A percentile compares a stretch with the other conserved stretches of the same genome.
Conservation (phyloP, 1,284 basidiomycete genomes). For the Melampsora occidentalis region DNA sequence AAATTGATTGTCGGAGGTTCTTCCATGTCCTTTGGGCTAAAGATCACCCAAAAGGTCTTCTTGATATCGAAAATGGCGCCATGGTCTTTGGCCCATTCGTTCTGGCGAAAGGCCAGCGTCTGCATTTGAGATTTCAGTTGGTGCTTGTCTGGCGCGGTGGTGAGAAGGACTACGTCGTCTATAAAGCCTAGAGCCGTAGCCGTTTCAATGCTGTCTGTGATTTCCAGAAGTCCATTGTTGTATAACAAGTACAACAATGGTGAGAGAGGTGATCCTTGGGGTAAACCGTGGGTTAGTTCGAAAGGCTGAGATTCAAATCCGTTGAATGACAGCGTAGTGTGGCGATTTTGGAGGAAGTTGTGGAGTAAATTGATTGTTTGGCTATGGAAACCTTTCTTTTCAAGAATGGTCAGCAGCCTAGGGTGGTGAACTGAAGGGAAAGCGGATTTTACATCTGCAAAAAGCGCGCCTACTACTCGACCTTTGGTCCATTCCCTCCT, state of each 20-base stretch:
- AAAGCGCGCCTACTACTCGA: not conserved
- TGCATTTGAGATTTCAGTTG: not conserved
- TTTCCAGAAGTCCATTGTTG: not conserved
- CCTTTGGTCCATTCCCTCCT: not conserved
- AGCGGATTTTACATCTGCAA: not conserved
- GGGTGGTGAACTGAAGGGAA: not conserved
- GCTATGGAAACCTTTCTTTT: not conserved
- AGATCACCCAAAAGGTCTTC: not conserved
- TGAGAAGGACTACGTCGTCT: slow-evolving; percentile 14
- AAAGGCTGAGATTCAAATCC: not conserved
- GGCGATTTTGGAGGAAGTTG: not conserved
- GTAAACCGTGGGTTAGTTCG: not conserved
- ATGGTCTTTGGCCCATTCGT: not conserved
- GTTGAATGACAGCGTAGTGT: not conserved
- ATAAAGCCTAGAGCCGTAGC: slow-evolving; percentile 3
- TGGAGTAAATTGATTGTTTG: not conserved
- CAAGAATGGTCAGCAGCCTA: not conserved
- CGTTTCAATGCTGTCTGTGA: not conserved
- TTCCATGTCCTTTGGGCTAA: not conserved
- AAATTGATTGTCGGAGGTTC: not conserved
- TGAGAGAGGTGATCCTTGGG: slow-evolving; percentile 32
- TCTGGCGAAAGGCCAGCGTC: not conserved
- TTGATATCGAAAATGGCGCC: slow-evolving; percentile 15
- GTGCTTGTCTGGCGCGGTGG: not conserved
- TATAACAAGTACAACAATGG: not conserved